Evolutionary conservation across 2,329 filamentous ascomycete species (phyloP).

Genomic region (Aspergillus sojae): DNA sequence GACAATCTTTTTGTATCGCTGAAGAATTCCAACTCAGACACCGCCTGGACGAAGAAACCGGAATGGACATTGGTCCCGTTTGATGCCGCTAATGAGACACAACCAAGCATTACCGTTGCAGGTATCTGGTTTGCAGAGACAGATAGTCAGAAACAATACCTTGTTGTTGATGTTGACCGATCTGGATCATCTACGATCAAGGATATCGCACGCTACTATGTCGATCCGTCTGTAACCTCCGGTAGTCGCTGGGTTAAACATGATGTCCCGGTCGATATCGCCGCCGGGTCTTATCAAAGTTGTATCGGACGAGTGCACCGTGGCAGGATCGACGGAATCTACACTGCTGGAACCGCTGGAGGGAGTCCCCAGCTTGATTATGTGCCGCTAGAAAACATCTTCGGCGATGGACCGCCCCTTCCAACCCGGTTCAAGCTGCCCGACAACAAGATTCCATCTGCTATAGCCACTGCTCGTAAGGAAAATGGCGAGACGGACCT

Average conservation of each 20-base stretch:
- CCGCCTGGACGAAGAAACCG: slow-evolving; percentile 1
- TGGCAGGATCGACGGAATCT: slow-evolving; percentile 4
- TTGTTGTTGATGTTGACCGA: slow-evolving; percentile 12
- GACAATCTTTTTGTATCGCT: slow-evolving; percentile 12
- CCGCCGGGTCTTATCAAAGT: slow-evolving; percentile 7
- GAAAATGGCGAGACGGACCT: slow-evolving; percentile 5
- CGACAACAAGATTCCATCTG: slow-evolving; percentile 1
- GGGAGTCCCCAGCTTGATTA: slow-evolving; percentile 7
- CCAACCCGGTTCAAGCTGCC: slow-evolving; percentile 6
- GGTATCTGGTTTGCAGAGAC: slow-evolving; percentile 5
- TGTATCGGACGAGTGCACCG: slow-evolving; percentile 3
- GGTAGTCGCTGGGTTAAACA: slow-evolving; percentile 10
- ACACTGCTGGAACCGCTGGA: not conserved
- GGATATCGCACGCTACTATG: slow-evolving; percentile 8
- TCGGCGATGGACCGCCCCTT: not conserved
- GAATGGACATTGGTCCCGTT: slow-evolving; percentile 9
- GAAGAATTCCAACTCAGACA: not conserved
- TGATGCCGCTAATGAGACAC: not conserved
- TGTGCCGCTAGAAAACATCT: slow-evolving; percentile 8
- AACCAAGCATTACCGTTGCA: not conserved
- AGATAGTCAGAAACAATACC: not conserved
- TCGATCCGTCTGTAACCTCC: not conserved
- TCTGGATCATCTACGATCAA: not conserved
- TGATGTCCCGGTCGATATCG: slow-evolving; percentile 11
- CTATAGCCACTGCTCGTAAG: slow-evolving; percentile 8